Percentiles rank a stretch among this genome's conserved stretches.
These are phyloP conservation scores for Phialemoniopsis sp. DNA, from an alignment of 2,329 filamentous ascomycete genomes.

Conservation along the genomic window DNA sequence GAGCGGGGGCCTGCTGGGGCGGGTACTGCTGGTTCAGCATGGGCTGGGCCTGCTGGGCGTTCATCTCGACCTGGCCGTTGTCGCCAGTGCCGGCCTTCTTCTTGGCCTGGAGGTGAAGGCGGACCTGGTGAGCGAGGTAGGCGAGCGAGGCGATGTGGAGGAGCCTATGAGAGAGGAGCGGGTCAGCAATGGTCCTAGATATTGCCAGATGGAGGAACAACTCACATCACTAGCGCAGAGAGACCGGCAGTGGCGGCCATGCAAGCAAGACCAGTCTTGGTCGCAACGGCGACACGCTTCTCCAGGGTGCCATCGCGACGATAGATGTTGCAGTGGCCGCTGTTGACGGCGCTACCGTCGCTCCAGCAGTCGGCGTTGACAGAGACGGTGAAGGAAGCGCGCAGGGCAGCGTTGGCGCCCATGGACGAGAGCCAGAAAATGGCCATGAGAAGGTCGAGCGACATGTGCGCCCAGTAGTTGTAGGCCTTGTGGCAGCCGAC, in stretches of 20 bases:
- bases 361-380: slow-evolving; percentile 17
- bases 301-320: slow-evolving; percentile 8
- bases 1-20: slow-evolving; percentile 8
- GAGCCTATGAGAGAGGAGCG: slow-evolving; percentile 6
- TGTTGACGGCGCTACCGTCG: slow-evolving; percentile 19
- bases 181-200: background rate
- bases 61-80: slow-evolving; percentile 20
- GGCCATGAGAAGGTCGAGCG: slow-evolving; percentile 23
- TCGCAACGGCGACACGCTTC: slow-evolving; percentile 15
- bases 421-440: slow-evolving; percentile 26
- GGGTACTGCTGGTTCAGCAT: slow-evolving; percentile 10
- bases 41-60: slow-evolving; percentile 13
- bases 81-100: slow-evolving; percentile 8
- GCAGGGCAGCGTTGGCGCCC: slow-evolving; percentile 20
- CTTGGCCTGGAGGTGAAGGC: slow-evolving; percentile 15
- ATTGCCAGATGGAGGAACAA: background rate
- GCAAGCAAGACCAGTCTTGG: slow-evolving; percentile 12
- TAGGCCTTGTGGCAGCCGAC: slow-evolving; percentile 15
- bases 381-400: slow-evolving; percentile 13
- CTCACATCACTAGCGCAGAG: slow-evolving; percentile 20
- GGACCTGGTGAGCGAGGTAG: slow-evolving; percentile 14
- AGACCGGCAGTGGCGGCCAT: slow-evolving; percentile 23
- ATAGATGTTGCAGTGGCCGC: slow-evolving; percentile 13
- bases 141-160: slow-evolving; percentile 15
- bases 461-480: slow-evolving; percentile 25